Evolutionary conservation across 306 rosid genomes (phyloP), one percentile per base, ranked within the genome.

Genomic region (Trichosanthes truncata): DNA sequence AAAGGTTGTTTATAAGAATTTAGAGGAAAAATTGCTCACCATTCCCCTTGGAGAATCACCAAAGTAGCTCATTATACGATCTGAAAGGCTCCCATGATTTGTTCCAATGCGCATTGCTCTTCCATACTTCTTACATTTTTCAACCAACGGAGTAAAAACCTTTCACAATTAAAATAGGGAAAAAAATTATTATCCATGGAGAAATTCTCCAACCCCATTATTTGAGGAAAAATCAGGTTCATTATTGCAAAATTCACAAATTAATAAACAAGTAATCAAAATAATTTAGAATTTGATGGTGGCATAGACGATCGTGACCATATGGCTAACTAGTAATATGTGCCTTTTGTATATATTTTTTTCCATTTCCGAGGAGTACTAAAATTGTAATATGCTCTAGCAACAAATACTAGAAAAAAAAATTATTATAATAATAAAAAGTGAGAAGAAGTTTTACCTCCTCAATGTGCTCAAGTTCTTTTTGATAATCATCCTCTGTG

Each of bases 21-120:
- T 59, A 62, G 41, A 83, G 53, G 45, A 68, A 75, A 80, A 33
- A 80, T 78, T 80, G 79, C 80, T 86, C 78, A 95, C 99, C 99
- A 95, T 95, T 88, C 99, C 99, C 89, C 97, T 88, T 3, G 99
- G 99, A 80, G 99, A 95, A 86, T 95, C 99, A 25, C 99, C 99
- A 81, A 91, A 93, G 84, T 95, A 95, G 91, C 99, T 95, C 99
- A 95, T 95, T 81, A 93, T 95, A 82, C 99, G 99, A 86, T 95
- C 99, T 31, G 99, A 95, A 85, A 95, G 99, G 84, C 99, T 95
- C 73, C 99, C 99, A 13, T 95, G 99, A 86, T 95, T 95, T 72
- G 99, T 95, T 35, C 99, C 99, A 84, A 95, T 95, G 52, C 99
- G 99, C 96, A 95, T 91, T 77, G 99, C 99, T 87, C 97, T 93